Conservation (phyloP, 176 grass and related monocot species). For the Phyllostachys edulis region DNA sequence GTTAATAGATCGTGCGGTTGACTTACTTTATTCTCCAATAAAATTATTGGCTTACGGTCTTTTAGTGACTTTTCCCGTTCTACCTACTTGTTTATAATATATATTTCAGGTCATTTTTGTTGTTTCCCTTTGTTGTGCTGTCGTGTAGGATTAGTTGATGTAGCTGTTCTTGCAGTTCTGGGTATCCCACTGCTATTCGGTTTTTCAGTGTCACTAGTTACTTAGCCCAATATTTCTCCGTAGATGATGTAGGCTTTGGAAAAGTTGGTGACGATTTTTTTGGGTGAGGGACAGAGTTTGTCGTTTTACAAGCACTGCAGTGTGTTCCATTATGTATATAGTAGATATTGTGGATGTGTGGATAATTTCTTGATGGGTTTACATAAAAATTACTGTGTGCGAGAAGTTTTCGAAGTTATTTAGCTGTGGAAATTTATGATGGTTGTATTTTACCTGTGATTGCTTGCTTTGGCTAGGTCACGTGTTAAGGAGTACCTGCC, state of each 20-base stretch:
- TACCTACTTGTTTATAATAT: background rate
- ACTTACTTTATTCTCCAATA: background rate
- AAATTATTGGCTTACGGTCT: conserved; percentile 11
- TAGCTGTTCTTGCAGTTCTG: background rate
- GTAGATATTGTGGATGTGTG: background rate
- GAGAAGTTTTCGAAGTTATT: background rate
- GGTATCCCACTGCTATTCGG: conserved; percentile 15
- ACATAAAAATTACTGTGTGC: background rate
- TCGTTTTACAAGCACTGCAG: background rate
- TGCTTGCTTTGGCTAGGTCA: conserved; percentile 45
- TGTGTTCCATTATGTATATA: background rate
- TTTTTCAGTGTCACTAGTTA: background rate
- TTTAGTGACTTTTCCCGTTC: conserved; percentile 1
- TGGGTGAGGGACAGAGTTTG: background rate
- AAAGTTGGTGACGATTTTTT: background rate
- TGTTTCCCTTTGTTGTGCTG: conserved; percentile 10
- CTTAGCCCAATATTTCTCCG: background rate
- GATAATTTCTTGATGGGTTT: background rate
- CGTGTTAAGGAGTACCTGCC: conserved; percentile 91
- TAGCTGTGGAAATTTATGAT: background rate
- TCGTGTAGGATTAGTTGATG: conserved; percentile 5
- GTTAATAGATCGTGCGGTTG: background rate
- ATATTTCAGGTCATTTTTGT: background rate
- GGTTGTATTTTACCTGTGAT: conserved; percentile 3
- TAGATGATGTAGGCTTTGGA: background rate